A percentile compares a stretch with the other conserved stretches of the same genome.
Conservation (phyloP, 2,329 filamentous ascomycete species). For the Thyridium curvatum region DNA sequence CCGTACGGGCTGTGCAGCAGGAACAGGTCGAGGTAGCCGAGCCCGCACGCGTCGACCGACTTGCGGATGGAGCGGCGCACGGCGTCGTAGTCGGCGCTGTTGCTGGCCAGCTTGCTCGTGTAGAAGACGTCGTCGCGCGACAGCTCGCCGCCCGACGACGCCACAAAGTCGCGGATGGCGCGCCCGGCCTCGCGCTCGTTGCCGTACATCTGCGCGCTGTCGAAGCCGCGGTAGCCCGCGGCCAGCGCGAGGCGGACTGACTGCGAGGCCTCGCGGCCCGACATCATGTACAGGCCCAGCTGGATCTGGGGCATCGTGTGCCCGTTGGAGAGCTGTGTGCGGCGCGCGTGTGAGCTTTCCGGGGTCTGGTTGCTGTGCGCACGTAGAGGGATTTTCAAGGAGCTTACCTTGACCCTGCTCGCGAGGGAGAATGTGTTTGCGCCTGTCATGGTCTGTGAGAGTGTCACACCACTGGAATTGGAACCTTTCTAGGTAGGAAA, state of each 20-base stretch:
- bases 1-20: constrained; percentile 76
- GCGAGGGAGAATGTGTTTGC: too few species aligned
- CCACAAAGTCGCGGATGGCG: constrained; percentile 55
- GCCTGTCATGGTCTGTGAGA: too few species aligned
- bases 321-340: constrained; percentile 54
- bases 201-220: constrained; percentile 49
- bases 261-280: constrained; percentile 49
- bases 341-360: background rate
- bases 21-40: constrained; percentile 76
- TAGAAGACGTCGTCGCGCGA: constrained; percentile 69
- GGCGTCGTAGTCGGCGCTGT: constrained; percentile 56
- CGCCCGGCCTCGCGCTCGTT: constrained; percentile 67
- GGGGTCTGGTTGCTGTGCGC: too few species aligned
- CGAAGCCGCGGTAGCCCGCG: constrained; percentile 44
- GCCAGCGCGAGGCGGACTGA: constrained; percentile 53
- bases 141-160: constrained; percentile 23
- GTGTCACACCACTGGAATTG: too few species aligned
- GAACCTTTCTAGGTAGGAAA: too few species aligned
- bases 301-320: constrained; percentile 64
- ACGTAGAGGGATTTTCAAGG: too few species aligned
- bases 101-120: constrained; percentile 70
- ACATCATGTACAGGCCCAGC: constrained; percentile 68
- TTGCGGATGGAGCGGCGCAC: constrained; percentile 60
- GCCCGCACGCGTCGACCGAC: constrained; percentile 56
- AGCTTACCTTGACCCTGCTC: too few species aligned